Evolutionary conservation across 768 basidiomycete genomes (phyloP).

Genomic region (Trichaptum fuscoviolaceum): DNA sequence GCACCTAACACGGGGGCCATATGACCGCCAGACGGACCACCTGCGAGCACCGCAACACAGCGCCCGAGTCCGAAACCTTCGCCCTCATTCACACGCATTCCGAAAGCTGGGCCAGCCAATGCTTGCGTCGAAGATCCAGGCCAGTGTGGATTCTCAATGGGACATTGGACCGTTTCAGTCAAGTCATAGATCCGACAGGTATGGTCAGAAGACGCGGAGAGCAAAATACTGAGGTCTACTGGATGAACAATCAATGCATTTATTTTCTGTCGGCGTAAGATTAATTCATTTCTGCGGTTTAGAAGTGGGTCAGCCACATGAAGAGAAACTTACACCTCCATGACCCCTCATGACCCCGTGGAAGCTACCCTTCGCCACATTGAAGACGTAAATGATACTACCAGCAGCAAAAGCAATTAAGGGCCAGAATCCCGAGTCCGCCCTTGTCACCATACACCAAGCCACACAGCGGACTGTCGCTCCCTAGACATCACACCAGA

Average conservation of each 20-base stretch:
- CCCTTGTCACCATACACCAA: slow-evolving; percentile 22
- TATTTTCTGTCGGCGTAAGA: slow-evolving; percentile 38
- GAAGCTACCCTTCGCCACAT: slow-evolving; percentile 35
- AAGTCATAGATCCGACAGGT: slow-evolving; percentile 69
- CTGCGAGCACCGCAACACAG: slow-evolving; percentile 61
- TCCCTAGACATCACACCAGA: slow-evolving; percentile 28
- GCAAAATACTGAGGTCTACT: slow-evolving; percentile 49
- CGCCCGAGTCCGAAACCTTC: slow-evolving; percentile 57
- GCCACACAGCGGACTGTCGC: slow-evolving; percentile 18
- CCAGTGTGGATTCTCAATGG: slow-evolving; percentile 54
- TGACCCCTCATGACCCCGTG: slow-evolving; percentile 58
- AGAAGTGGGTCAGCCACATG: slow-evolving; percentile 1
- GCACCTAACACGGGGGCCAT: slow-evolving; percentile 62
- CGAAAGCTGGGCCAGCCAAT: slow-evolving; percentile 64
- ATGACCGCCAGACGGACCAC: slow-evolving; percentile 72
- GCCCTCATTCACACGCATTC: slow-evolving; percentile 50
- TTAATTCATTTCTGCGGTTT: neutral
- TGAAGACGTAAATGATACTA: slow-evolving; percentile 52
- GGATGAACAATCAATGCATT: slow-evolving; percentile 68
- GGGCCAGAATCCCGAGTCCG: slow-evolving; percentile 43
- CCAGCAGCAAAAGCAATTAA: slow-evolving; percentile 51
- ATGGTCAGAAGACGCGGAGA: slow-evolving; percentile 70
- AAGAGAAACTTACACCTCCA: slow-evolving; percentile 51
- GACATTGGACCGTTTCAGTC: slow-evolving; percentile 26
- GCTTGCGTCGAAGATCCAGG: slow-evolving; percentile 36